Percentiles rank a stretch among this genome's conserved stretches.
These are phyloP conservation scores for Candida tibetensis DNA, from an alignment of 805 yeast species.

Conservation along the genomic window DNA sequence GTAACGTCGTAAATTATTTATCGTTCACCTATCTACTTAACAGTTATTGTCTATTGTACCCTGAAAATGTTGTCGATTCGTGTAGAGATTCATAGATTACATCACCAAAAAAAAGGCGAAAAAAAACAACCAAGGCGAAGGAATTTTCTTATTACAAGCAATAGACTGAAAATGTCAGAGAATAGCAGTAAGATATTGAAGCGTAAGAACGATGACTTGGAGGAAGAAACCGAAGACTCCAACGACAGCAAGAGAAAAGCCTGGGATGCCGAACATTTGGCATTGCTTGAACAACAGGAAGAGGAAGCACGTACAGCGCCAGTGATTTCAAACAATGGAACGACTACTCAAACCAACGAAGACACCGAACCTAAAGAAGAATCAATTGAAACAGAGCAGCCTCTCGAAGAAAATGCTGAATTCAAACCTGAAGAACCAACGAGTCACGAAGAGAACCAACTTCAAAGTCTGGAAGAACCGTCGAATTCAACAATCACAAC, in stretches of 20 bases:
- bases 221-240: conserved; percentile 7
- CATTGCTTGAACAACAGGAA: conserved; percentile 39
- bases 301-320: conserved; percentile 45
- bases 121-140: neutral
- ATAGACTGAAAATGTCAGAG: conserved; percentile 9
- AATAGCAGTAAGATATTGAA: conserved; percentile 43
- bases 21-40: too few species aligned
- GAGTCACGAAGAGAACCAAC: neutral
- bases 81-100: neutral
- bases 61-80: neutral
- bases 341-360: neutral
- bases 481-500: neutral
- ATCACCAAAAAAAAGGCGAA: neutral
- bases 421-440: neutral
- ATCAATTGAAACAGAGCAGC: neutral
- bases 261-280: conserved; percentile 58
- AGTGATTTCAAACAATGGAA: conserved; percentile 14
- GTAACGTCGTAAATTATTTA: too few species aligned
- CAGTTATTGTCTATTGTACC: too few species aligned
- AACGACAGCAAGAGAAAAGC: conserved; percentile 59
- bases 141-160: neutral
- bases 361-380: neutral
- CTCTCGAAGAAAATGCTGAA: neutral
- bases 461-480: neutral
- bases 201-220: conserved; percentile 64